These are phyloP conservation scores for Saccharomycopsis malanga DNA, from an alignment of 805 yeast species.

Conservation along the genomic window DNA sequence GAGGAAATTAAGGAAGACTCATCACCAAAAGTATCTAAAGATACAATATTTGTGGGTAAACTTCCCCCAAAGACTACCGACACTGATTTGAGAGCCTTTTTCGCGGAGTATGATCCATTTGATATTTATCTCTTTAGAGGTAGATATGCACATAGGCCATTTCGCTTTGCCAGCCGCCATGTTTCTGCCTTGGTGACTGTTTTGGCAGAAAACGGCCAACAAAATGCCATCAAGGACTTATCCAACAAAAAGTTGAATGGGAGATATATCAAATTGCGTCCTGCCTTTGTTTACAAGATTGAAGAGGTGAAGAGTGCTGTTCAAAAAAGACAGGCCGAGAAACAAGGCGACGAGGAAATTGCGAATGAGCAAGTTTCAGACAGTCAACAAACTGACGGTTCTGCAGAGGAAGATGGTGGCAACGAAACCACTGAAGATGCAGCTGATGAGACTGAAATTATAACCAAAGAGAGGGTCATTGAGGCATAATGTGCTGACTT, in stretches of 20 bases:
- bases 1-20: not conserved
- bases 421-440: not conserved
- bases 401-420: not conserved
- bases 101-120: slow-evolving; percentile 38
- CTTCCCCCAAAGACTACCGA: slow-evolving; percentile 37
- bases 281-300: slow-evolving; percentile 38
- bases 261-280: slow-evolving; percentile 30
- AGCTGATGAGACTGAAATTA: not conserved
- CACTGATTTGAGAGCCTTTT: slow-evolving; percentile 33
- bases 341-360: no score
- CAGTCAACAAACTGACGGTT: not conserved
- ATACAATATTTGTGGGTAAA: slow-evolving; percentile 40
- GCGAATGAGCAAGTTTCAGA: no score
- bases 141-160: slow-evolving; percentile 26
- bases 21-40: slow-evolving; percentile 32
- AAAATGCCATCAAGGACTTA: slow-evolving; percentile 37
- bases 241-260: slow-evolving; percentile 33
- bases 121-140: slow-evolving; percentile 43
- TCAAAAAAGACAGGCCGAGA: slow-evolving; percentile 7
- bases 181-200: slow-evolving; percentile 48
- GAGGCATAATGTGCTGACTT: no score
- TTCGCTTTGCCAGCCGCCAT: slow-evolving; percentile 30
- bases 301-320: slow-evolving; percentile 37
- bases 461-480: no score
- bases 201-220: slow-evolving; percentile 36